phyloP scores from a whole-genome alignment of 2,329 filamentous ascomycete genomes.

The Fusarium poae region DNA sequence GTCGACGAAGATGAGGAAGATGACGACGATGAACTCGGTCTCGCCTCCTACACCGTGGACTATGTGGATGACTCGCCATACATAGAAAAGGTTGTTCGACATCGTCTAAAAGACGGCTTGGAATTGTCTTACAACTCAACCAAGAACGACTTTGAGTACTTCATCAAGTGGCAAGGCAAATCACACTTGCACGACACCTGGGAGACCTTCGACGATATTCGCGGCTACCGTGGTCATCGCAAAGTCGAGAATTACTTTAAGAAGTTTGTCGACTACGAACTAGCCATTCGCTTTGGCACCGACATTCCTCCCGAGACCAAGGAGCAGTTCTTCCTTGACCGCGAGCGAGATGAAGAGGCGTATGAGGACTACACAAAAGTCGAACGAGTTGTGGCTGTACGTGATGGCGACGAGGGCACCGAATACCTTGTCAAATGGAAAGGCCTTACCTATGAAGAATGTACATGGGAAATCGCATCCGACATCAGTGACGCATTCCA shows the following conservation, averaged over 20 bases:
- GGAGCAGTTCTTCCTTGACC: constrained; percentile 95
- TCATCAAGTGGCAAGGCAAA: constrained; percentile 97
- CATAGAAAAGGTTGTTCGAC: constrained; percentile 91
- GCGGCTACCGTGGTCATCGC: constrained; percentile 84
- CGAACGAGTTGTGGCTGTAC: constrained; percentile 89
- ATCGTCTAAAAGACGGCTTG: constrained; percentile 79
- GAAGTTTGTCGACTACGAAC: constrained; percentile 83
- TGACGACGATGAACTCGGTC: constrained; percentile 69
- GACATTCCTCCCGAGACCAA: constrained; percentile 86
- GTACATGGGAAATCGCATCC: constrained; percentile 89
- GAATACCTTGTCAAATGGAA: constrained; percentile 99
- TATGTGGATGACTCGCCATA: constrained; percentile 84
- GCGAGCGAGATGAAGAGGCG: constrained; percentile 89
- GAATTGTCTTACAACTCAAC: constrained; percentile 69
- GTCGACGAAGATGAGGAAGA: constrained; percentile 74
- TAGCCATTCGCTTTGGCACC: constrained; percentile 80
- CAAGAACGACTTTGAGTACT: constrained; percentile 86
- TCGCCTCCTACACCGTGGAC: constrained; percentile 76
- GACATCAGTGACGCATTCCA: constrained; percentile 85
- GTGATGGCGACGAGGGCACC: constrained; percentile 81
- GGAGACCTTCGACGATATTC: constrained; percentile 83
- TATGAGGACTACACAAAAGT: constrained; percentile 92
- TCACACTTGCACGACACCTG: constrained; percentile 97
- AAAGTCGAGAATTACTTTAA: constrained; percentile 96
- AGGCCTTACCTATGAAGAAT: constrained; percentile 90